A percentile compares a stretch with the other conserved stretches of the same genome.
phyloP scores from a whole-genome alignment of 148 eudicot species.

The Heliosperma pusillum region DNA sequence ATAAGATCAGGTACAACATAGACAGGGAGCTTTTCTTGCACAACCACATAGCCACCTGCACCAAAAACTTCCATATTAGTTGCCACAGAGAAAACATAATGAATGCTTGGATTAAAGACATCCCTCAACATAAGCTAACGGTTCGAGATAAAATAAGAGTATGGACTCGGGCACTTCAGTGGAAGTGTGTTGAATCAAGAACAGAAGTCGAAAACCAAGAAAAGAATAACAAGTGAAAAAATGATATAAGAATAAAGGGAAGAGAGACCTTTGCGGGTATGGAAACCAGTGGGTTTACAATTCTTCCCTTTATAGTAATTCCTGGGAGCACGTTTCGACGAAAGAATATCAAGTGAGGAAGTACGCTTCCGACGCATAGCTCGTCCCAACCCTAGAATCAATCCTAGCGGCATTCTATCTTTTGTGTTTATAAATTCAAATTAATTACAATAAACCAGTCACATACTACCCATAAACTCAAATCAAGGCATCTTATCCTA shows the following conservation, averaged over 20 bases:
- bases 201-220: not conserved
- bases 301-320: slow-evolving; percentile 94
- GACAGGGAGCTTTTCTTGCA: slow-evolving; percentile 62
- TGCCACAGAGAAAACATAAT: not conserved
- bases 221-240: not conserved
- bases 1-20: slow-evolving; percentile 72
- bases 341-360: slow-evolving; percentile 76
- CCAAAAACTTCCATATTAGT: slow-evolving; percentile 2
- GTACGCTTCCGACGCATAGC: slow-evolving; percentile 72
- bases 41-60: slow-evolving; percentile 74
- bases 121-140: not conserved
- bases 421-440: slow-evolving; percentile 6
- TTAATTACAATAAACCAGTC: too few relatives aligned
- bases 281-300: slow-evolving; percentile 96
- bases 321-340: slow-evolving; percentile 71
- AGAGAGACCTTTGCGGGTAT: slow-evolving; percentile 99
- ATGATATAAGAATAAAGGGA: too few relatives aligned
- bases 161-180: too few relatives aligned
- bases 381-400: slow-evolving; percentile 72
- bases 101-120: not conserved
- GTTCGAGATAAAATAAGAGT: too few relatives aligned
- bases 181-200: too few relatives aligned
- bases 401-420: slow-evolving; percentile 54
- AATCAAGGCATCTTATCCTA: too few relatives aligned
- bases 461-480: too few relatives aligned